Conservation (phyloP, 768 basidiomycete genomes). For the Leucosporidium scottii region DNA sequence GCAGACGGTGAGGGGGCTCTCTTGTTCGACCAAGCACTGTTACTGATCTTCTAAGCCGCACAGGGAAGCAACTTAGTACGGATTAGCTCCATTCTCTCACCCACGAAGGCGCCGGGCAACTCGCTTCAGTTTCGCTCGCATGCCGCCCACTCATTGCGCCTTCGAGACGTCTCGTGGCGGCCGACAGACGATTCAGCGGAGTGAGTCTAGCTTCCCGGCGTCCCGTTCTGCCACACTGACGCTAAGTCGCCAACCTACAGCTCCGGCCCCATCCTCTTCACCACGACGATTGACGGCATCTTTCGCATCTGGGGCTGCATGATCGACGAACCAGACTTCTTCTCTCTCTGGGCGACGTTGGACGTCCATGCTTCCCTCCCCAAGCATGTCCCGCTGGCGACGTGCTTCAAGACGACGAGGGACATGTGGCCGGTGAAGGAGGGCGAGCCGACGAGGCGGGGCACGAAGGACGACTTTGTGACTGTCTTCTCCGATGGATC, state of each 20-base stretch:
- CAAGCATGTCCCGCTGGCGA: conserved; percentile 4
- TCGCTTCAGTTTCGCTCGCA: conserved; percentile 13
- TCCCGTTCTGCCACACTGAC: background rate
- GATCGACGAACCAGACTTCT: conserved; percentile 37
- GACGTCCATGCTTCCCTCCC: conserved; percentile 8
- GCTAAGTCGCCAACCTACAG: background rate
- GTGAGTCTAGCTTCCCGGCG: background rate
- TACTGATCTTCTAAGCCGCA: background rate
- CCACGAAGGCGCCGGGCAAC: background rate
- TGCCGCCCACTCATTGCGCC: background rate
- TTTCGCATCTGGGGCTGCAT: conserved; percentile 34
- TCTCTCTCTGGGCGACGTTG: conserved; percentile 29
- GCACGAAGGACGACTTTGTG: conserved; percentile 22
- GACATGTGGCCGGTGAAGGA: background rate
- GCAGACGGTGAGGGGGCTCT: background rate
- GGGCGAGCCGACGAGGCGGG: background rate
- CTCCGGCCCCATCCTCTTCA: conserved; percentile 28
- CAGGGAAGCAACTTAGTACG: conserved; percentile 11
- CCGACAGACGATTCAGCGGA: conserved; percentile 10
- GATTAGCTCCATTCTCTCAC: background rate
- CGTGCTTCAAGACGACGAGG: conserved; percentile 15
- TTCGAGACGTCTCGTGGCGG: conserved; percentile 9
- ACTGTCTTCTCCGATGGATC: conserved; percentile 27
- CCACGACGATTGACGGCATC: conserved; percentile 24
- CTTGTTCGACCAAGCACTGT: no score